Base-by-base conservation (phyloP, 441 rosid genomes). In the Isatis lusitanica region DNA sequence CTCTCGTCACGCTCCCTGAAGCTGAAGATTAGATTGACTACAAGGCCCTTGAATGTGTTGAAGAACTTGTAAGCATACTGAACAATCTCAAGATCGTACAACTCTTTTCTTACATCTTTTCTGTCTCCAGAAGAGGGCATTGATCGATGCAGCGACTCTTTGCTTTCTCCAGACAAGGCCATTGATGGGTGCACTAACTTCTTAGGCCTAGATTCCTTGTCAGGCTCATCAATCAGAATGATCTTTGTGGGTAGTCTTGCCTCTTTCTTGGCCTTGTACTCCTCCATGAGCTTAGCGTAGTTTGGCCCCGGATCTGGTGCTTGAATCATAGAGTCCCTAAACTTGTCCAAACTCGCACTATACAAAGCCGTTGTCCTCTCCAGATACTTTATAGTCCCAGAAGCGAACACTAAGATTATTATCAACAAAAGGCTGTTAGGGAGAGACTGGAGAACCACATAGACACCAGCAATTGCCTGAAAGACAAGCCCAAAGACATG, bases 281-380 rank as follows among this genome's bases (percentile, higher is more conserved):
- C 86, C 62, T 85, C 81, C 87, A 83, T 86, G 48, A 84, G 81
- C 76, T 85, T 84, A 0, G 84, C 88, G 16, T 81, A 79, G 57
- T 83, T 79, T 2, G 85, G 83, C 2, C 90, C 91, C 0, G 91
- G 79, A 52, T 86, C 85, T 1, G 87, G 79, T 2, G 75, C 68
- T 9, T 73, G 15, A 18, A 82, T 76, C 86, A 85, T 85, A 12
- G 82, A 79, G 1, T 85, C 81, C 5, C 85, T 83, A 71, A 87
- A 87, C 26, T 69, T 80, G 53, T 74, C 85, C 71, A 81, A 57
- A 72, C 89, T 87, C 7, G 89, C 91, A 18, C 79, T 73, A 66
- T 82, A 89, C 71, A 86, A 59, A 0, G 95, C 84, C n/a, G 73
- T 72, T 31, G 85, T 85, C 70, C 92, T 72, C 74, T 87, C 92